Base-by-base conservation (phyloP, 2,329 filamentous ascomycete species). In the Hirsutella minnesotensis region DNA sequence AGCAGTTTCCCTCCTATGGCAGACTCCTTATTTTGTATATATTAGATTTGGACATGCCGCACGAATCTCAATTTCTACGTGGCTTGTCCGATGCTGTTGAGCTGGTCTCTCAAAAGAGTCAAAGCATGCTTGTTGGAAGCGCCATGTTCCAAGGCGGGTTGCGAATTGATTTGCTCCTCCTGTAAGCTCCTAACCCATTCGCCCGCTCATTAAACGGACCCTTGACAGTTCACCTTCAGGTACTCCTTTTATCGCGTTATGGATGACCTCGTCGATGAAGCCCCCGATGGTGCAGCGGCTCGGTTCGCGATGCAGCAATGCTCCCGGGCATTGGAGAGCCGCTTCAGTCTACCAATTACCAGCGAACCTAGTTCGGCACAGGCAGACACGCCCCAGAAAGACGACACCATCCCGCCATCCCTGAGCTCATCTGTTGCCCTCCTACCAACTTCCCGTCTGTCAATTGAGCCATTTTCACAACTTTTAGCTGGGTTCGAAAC, bases 51-150 rank as follows among this genome's bases (percentile, higher is more conserved):
- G n/a, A 36, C 19, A 9, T n/a, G 3, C 38, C 38, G 5, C 21
- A 41, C 27, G 38, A 34, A 13, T 13, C 19, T 29, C 16, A 18
- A 20, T 43, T 40, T 18, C 37, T 46, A 16, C 18, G 41, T 8
- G 41, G 29, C n/a, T 38, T 46, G 21, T 7, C 31, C 24, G 73
- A 83, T 47, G 78, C 80, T 1, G 72, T 81, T 0, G 50, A 53
- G 1, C 70, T 76, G 7, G 60, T 86, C 9, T 63, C 69, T 40
- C 67, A 65, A 42, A 86, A 86, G 54, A 86, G 81, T 50, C 71
- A 82, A 39, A 86, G 81, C 51, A 86, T 87, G 56, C 84, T 83
- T 49, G 65, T 87, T 4, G 83, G 82, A 0, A 84, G 79, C 48
- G 75, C 78, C 0, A 74, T 78, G 0, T 87, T 88, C 48, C 70